Percentiles rank a stretch among this genome's conserved stretches.
These are phyloP conservation scores for Diplodia seriata DNA, from an alignment of 2,329 filamentous ascomycete genomes.

Conservation along the genomic window DNA sequence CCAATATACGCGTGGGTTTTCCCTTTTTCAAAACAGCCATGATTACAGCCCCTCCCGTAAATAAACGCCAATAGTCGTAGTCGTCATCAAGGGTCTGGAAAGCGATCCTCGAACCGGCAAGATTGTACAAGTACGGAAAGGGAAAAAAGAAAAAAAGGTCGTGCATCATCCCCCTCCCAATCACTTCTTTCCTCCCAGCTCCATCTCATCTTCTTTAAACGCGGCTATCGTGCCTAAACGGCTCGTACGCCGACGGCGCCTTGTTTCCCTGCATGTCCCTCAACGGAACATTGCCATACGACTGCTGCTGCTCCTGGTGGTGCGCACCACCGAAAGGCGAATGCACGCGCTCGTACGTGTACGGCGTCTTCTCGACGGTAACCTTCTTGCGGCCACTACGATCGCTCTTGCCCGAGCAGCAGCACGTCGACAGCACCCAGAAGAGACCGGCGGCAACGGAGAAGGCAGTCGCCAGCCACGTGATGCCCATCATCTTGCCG, in stretches of 20 bases:
- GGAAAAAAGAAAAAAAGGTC: neutral
- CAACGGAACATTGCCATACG: slow-evolving; percentile 18
- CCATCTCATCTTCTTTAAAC: slow-evolving; percentile 1
- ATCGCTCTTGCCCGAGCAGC: slow-evolving; percentile 74
- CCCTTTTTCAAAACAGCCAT: neutral
- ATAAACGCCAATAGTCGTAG: slow-evolving; percentile 23
- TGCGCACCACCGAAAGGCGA: slow-evolving; percentile 49
- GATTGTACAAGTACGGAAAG: slow-evolving; percentile 15
- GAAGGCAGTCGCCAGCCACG: slow-evolving; percentile 83
- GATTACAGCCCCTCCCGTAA: neutral
- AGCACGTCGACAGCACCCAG: slow-evolving; percentile 92
- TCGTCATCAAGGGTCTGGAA: slow-evolving; percentile 1
- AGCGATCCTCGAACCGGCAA: neutral
- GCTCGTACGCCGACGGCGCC: slow-evolving; percentile 33
- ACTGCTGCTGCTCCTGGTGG: slow-evolving; percentile 9
- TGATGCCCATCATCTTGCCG: slow-evolving; percentile 70
- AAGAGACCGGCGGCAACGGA: slow-evolving; percentile 79
- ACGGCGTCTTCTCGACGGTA: slow-evolving; percentile 65
- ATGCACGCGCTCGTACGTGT: slow-evolving; percentile 65
- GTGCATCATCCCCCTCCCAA: neutral
- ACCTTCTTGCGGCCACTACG: slow-evolving; percentile 44
- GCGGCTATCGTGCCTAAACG: slow-evolving; percentile 26
- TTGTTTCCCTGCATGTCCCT: slow-evolving; percentile 29
- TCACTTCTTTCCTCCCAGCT: neutral
- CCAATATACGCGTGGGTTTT: neutral